Percentiles rank a stretch among this genome's conserved stretches.
Conservation (phyloP, 2,329 filamentous ascomycete genomes). For the Falciphora oryzae region DNA sequence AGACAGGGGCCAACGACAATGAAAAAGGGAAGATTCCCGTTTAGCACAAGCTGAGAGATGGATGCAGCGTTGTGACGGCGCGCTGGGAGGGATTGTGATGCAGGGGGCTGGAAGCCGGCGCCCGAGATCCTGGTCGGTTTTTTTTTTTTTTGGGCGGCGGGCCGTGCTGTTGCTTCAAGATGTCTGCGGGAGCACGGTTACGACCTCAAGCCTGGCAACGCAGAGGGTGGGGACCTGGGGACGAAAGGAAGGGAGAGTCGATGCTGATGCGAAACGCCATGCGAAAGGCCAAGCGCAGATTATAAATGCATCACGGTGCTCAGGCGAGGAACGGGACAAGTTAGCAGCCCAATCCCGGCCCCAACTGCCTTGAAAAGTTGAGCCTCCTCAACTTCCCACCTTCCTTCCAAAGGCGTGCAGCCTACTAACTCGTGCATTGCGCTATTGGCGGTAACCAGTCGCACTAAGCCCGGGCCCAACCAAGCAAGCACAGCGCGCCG, state of each 20-base stretch:
- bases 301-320: neutral
- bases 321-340: too few relatives aligned
- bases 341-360: neutral
- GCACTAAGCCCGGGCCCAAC: neutral
- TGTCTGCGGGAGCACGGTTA: neutral
- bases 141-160: neutral
- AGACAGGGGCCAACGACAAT: neutral
- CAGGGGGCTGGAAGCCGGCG: neutral
- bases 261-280: slow-evolving; percentile 2
- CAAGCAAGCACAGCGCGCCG: neutral
- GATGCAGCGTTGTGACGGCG: too few relatives aligned
- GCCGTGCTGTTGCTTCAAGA: neutral
- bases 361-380: neutral
- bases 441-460: neutral
- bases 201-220: neutral
- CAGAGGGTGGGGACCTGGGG: neutral
- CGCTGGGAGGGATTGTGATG: neutral
- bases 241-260: slow-evolving; percentile 1
- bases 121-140: neutral
- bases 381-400: too few relatives aligned
- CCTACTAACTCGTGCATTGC: neutral
- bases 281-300: too few relatives aligned
- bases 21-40: neutral
- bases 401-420: too few relatives aligned
- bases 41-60: neutral